Evolutionary conservation across 116 monocot species (phyloP).

Genomic region (Posidonia oceanica): DNA sequence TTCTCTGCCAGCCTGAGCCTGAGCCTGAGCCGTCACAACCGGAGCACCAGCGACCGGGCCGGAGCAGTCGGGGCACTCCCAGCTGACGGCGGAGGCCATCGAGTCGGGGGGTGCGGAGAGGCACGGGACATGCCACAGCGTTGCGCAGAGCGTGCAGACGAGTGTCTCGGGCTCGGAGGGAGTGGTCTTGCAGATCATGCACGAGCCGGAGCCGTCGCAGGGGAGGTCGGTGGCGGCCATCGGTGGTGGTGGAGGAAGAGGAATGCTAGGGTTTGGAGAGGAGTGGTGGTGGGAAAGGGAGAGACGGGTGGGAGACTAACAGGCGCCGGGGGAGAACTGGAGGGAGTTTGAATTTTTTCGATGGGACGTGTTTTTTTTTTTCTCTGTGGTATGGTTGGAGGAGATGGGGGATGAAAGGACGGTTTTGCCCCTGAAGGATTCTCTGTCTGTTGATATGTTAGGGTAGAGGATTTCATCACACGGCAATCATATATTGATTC

Average conservation of each 20-base stretch:
- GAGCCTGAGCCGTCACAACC: background rate
- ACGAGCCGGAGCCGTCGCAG: conserved; percentile 76
- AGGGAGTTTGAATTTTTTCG: conserved; percentile 5
- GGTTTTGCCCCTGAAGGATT: background rate
- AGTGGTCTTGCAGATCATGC: conserved; percentile 67
- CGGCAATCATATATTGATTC: too few species aligned
- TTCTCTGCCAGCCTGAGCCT: conserved; percentile 5
- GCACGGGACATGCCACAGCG: conserved; percentile 88
- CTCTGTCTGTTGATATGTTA: too few species aligned
- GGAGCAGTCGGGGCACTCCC: conserved; percentile 87
- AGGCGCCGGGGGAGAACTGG: background rate
- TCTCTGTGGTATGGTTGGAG: background rate
- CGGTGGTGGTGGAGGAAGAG: background rate
- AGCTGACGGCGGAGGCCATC: conserved; percentile 34
- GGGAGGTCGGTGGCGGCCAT: conserved; percentile 53
- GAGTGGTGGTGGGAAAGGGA: background rate
- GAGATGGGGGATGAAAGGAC: background rate
- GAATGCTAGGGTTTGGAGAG: background rate
- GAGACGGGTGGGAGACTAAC: background rate
- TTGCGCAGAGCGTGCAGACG: conserved; percentile 58
- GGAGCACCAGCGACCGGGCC: background rate
- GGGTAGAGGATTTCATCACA: too few species aligned
- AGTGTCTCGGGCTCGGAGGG: conserved; percentile 42
- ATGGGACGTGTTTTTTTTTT: background rate
- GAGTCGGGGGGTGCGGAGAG: conserved; percentile 36